Evolutionary conservation across 768 basidiomycete species (phyloP).

Genomic region (Macrolepiota fuliginosa): DNA sequence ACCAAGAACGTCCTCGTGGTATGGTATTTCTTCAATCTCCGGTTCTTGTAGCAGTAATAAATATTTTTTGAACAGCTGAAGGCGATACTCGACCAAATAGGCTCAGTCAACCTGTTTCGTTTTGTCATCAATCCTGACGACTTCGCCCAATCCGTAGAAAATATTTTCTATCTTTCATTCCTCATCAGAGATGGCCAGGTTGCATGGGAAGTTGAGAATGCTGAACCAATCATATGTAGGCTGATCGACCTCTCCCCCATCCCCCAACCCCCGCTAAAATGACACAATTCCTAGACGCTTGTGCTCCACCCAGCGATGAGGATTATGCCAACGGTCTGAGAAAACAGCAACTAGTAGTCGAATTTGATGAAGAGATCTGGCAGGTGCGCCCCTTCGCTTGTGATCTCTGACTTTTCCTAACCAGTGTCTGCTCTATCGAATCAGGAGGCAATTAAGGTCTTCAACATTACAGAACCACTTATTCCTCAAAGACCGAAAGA

Average conservation of each 20-base stretch:
- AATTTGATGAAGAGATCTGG: slow-evolving; percentile 92
- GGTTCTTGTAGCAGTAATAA: neutral
- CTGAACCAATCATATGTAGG: slow-evolving; percentile 77
- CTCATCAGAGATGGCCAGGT: slow-evolving; percentile 84
- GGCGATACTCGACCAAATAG: slow-evolving; percentile 46
- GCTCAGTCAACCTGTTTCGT: slow-evolving; percentile 73
- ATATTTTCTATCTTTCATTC: slow-evolving; percentile 94
- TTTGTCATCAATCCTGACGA: slow-evolving; percentile 88
- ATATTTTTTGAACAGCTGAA: slow-evolving; percentile 46
- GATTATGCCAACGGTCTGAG: slow-evolving; percentile 63
- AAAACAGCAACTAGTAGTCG: slow-evolving; percentile 86
- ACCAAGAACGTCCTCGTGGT: slow-evolving; percentile 81
- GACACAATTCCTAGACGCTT: slow-evolving; percentile 44
- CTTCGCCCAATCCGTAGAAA: slow-evolving; percentile 95
- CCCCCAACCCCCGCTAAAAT: neutral
- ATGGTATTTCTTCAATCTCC: slow-evolving; percentile 21
- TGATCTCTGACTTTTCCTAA: neutral
- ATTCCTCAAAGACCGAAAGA: slow-evolving; percentile 75
- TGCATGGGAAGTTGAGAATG: slow-evolving; percentile 66
- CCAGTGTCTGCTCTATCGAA: neutral
- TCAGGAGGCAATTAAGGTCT: slow-evolving; percentile 85
- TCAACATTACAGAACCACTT: slow-evolving; percentile 70
- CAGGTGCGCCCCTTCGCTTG: slow-evolving; percentile 46
- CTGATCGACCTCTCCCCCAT: slow-evolving; percentile 5
- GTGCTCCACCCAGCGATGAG: slow-evolving; percentile 60